Evolutionary conservation across 257 asterid genomes (phyloP), one percentile per base, ranked within the genome.

Genomic region (Ballota nigra): DNA sequence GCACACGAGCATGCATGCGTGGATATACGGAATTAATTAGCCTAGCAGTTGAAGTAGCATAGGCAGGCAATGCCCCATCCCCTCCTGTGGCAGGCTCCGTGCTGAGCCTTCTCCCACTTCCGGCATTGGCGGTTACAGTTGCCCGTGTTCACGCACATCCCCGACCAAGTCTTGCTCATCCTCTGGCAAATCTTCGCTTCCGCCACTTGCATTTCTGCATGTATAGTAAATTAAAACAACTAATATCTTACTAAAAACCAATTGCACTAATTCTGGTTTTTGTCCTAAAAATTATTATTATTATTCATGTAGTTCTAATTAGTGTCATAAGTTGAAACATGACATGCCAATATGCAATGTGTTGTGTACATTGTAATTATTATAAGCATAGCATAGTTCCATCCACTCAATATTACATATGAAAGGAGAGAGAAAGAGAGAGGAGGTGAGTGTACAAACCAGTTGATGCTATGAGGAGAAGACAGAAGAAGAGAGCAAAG

Each of bases 121-220:
- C 57, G 64, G 79, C 88, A 84, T 36, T 81, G 88, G 0, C 74
- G 57, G 79, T 77, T 4, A 8, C 88, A 81, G 56, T 81, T 81
- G 3, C 62, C 68, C 5, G 77, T 43, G 22, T 24, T 71, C 1
- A 49, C 0, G 77, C 88, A 81, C 1, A 70, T 0, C 0, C 86
- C 84, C 0, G 81, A 18, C 86, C 86, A 81, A 6, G 88, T 78
- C 28, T 40, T 29, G 76, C 86, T 83, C 63, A 57, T 70, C 84
- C 45, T 78, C 29, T 15, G 5, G 78, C 88, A 84, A 0, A 81
- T 13, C 18, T 6, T 29, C 1, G 77, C 86, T 68, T 81, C 86
- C 3, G 55, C 81, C 15, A 4, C 53, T 63, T 56, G 72, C 70
- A 73, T 71, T 52, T 75, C 85, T 80, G 71, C 73, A 72, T 51